phyloP scores from a whole-genome alignment of 169 alveolate species.

The Plasmodium gallinaceum region DNA sequence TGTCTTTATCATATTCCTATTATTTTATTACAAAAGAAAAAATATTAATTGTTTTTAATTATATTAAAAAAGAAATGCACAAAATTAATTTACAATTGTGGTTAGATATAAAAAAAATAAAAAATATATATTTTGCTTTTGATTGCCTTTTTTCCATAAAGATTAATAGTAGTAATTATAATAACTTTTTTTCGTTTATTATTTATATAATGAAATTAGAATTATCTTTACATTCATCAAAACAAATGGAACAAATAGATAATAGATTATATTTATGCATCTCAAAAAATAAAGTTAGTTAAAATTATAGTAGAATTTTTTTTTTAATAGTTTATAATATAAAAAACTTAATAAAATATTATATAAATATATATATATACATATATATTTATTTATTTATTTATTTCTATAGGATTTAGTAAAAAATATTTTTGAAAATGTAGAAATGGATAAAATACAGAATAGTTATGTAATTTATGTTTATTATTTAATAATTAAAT shows the following conservation, averaged over 20 bases:
- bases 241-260: conserved; percentile 22
- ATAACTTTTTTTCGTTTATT: conserved; percentile 32
- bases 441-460: conserved; percentile 44
- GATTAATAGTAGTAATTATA: conserved; percentile 15
- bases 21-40: conserved; percentile 61
- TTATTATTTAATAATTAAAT: conserved; percentile 52
- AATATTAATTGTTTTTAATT: conserved; percentile 26
- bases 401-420: conserved; percentile 40
- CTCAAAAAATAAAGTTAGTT: conserved; percentile 55
- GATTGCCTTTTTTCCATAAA: conserved; percentile 65
- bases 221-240: conserved; percentile 47
- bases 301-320: neutral
- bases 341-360: neutral
- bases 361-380: neutral
- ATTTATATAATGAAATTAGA: conserved; percentile 52
- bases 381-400: neutral
- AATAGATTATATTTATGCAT: conserved; percentile 48
- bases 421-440: conserved; percentile 41
- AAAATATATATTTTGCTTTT: conserved; percentile 61
- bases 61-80: conserved; percentile 53
- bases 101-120: conserved; percentile 57
- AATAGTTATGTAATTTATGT: conserved; percentile 28
- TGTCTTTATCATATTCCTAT: conserved; percentile 69
- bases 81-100: conserved; percentile 45
- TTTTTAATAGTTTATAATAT: neutral